phyloP scores from a whole-genome alignment of 2,329 filamentous ascomycete species.

The Emydomyces testavorans region DNA sequence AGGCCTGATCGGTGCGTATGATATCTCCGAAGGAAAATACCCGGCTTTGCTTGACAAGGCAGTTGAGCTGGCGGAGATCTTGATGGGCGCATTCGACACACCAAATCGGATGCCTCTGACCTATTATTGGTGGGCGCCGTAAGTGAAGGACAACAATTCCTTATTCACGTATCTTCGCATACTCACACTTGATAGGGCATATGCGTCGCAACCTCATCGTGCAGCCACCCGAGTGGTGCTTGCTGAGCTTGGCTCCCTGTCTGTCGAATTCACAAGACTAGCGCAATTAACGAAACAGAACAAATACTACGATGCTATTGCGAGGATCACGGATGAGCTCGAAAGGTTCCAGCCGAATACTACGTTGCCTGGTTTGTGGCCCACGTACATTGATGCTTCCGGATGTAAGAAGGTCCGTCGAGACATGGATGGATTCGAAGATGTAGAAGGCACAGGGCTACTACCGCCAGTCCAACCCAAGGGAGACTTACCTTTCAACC shows the following conservation, averaged over 20 bases:
- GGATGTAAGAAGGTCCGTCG: conserved; percentile 47
- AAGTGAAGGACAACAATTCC: conserved; percentile 20
- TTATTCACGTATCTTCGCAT: conserved; percentile 14
- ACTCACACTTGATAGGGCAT: conserved; percentile 68
- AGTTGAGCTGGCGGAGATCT: conserved; percentile 44
- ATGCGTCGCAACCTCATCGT: conserved; percentile 20
- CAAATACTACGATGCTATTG: conserved; percentile 31
- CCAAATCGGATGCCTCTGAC: conserved; percentile 23
- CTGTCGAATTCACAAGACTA: conserved; percentile 34
- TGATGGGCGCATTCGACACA: conserved; percentile 37
- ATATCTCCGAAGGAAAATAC: conserved; percentile 47
- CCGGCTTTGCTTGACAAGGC: conserved; percentile 41
- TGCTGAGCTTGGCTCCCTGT: conserved; percentile 31
- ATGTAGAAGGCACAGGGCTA: conserved; percentile 17
- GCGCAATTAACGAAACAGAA: conserved; percentile 30
- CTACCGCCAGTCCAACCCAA: background rate
- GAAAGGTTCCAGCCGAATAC: conserved; percentile 27
- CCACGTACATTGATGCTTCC: conserved; percentile 55
- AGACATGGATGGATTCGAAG: conserved; percentile 20
- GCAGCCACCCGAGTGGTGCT: conserved; percentile 21
- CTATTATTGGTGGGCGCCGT: conserved; percentile 64
- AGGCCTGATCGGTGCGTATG: conserved; percentile 44
- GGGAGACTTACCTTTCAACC: conserved; percentile 4
- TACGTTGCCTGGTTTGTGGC: conserved; percentile 33
- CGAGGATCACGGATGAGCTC: conserved; percentile 29